phyloP scores from a whole-genome alignment of 768 basidiomycete species.

The Goffeauzyma gilvescens region DNA sequence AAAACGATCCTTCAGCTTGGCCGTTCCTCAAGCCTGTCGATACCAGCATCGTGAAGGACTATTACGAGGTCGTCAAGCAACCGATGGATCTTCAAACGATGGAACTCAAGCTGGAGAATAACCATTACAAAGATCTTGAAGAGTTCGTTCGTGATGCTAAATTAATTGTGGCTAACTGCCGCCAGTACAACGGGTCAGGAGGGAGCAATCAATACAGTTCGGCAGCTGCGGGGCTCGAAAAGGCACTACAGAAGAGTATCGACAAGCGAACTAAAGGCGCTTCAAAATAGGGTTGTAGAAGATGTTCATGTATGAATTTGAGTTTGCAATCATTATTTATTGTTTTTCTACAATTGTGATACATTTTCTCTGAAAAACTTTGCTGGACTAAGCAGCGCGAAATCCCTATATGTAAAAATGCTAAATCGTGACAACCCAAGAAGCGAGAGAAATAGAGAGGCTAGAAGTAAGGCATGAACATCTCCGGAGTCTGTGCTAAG shows the following conservation, averaged over 20 bases:
- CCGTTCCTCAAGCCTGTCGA: constrained; percentile 70
- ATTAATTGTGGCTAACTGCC: constrained; percentile 76
- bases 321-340: no score
- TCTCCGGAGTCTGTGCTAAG: constrained; percentile 67
- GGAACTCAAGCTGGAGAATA: constrained; percentile 72
- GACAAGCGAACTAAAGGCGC: constrained; percentile 22
- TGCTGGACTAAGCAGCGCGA: no score
- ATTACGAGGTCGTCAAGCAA: constrained; percentile 66
- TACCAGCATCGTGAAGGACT: constrained; percentile 60
- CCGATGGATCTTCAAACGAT: constrained; percentile 92
- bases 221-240: constrained; percentile 69
- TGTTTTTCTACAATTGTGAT: no score
- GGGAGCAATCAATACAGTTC: constrained; percentile 52
- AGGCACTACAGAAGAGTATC: constrained; percentile 39
- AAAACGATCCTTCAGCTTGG: constrained; percentile 64
- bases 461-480: constrained; percentile 60
- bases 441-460: no score
- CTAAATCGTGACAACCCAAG: no score
- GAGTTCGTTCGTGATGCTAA: constrained; percentile 60
- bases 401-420: no score
- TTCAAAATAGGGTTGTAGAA: no score
- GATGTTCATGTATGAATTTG: no score
- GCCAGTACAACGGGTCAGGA: constrained; percentile 60
- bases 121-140: constrained; percentile 57
- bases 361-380: no score